Evolutionary conservation across 169 alveolate species (phyloP), one percentile per base, ranked within the genome.

Genomic region (Plasmodium vivax): DNA sequence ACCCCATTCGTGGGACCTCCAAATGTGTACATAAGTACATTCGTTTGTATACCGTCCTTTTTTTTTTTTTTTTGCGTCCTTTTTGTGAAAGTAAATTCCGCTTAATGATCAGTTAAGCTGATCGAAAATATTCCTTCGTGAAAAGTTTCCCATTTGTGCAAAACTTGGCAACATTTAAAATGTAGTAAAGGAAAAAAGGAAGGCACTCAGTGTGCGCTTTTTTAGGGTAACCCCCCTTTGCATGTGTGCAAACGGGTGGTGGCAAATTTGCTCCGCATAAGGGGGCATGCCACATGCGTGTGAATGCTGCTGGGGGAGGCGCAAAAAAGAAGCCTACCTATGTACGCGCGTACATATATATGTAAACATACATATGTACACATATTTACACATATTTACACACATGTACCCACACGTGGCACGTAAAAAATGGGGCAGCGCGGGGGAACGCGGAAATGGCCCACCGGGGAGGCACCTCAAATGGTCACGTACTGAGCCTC

Each of bases 401-500:
- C 8, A 3, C 5, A 68, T 23, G 27, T 23, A 23, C 27, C 27
- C 32, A 68, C 41, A 19, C n/a, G 27, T 19, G 38, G 7, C n/a
- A 68, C 77, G 77, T 68, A 68, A 68, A 68, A 68, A 68, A 30
- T 68, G 77, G 77, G 38, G 27, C 43, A 23, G 77, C n/a, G n/a
- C 38, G 8, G 32, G 41, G 43, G 77, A 14, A 7, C 27, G 77
- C 7, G 38, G 38, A 9, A 68, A 68, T 19, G 16, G 77, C 38
- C 77, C 38, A 7, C 9, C 56, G 32, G 30, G 23, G n/a, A 16
- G 45, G 45, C 73, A 5, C 72, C 56, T 85, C 84, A 72, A 58
- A 87, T 38, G 32, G 91, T 93, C 14, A 96, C 95, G 54, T 94
- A 93, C 19, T 96, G 90, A 56, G 93, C 38, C 73, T 96, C 95